These are phyloP conservation scores for Erodium texanum DNA, from an alignment of 441 rosid genomes.

Conservation along the genomic window DNA sequence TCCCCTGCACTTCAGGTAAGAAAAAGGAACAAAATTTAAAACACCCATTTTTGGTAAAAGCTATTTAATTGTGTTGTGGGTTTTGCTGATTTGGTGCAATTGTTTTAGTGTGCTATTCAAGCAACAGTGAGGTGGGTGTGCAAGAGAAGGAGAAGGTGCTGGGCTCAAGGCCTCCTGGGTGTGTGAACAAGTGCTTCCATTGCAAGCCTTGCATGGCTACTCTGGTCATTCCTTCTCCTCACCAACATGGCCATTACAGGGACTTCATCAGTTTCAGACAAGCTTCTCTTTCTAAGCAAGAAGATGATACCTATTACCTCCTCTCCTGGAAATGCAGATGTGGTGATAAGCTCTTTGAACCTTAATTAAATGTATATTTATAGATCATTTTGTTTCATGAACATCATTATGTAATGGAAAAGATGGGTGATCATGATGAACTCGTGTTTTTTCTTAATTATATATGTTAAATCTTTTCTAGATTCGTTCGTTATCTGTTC, in stretches of 20 bases:
- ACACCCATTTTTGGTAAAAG: not conserved
- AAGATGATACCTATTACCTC: slow-evolving; percentile 45
- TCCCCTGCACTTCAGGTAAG: not conserved
- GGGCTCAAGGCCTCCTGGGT: slow-evolving; percentile 74
- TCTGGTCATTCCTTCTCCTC: slow-evolving; percentile 31
- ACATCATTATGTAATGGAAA: not conserved
- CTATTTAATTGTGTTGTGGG: not conserved
- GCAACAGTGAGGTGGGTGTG: slow-evolving; percentile 16
- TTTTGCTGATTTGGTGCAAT: not conserved
- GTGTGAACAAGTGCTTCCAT: slow-evolving; percentile 52
- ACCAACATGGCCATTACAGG: slow-evolving; percentile 13
- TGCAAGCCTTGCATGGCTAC: slow-evolving; percentile 71
- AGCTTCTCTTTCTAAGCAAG: not conserved
- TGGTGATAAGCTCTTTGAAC: slow-evolving; percentile 48
- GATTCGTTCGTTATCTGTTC: too few species aligned
- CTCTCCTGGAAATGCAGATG: slow-evolving; percentile 76
- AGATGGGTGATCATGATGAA: not conserved
- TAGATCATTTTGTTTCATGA: not conserved
- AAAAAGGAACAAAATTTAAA: not conserved
- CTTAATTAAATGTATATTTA: slow-evolving; percentile 19
- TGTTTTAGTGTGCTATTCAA: not conserved
- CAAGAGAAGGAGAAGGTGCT: slow-evolving; percentile 28
- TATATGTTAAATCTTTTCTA: too few species aligned
- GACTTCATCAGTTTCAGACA: not conserved
- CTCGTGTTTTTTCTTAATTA: not conserved